A percentile compares a stretch with the other conserved stretches of the same genome.
Evolutionary conservation across 1,284 basidiomycete species (phyloP).

Genomic region (Heterobasidion irregulare): DNA sequence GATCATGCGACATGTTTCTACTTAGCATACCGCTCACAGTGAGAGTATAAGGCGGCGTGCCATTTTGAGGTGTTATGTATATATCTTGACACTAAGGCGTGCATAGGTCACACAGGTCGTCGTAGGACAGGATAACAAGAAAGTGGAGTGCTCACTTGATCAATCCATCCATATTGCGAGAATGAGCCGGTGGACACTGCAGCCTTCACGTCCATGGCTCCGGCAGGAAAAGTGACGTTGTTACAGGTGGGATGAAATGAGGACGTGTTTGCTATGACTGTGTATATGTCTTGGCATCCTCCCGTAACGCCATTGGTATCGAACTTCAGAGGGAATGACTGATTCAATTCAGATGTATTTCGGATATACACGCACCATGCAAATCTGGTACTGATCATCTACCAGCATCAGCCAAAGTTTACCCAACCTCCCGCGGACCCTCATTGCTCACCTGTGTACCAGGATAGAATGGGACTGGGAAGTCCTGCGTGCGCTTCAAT

Average conservation of each 20-base stretch:
- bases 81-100: slow-evolving; percentile 43
- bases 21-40: slow-evolving; percentile 25
- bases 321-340: slow-evolving; percentile 25
- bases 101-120: neutral
- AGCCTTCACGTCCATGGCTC: slow-evolving; percentile 34
- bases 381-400: slow-evolving; percentile 45
- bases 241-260: slow-evolving; percentile 28
- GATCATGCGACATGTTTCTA: neutral
- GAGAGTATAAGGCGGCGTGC: slow-evolving; percentile 50
- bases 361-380: slow-evolving; percentile 43
- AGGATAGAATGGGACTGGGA: slow-evolving; percentile 47
- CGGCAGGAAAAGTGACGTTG: slow-evolving; percentile 37
- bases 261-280: slow-evolving; percentile 30
- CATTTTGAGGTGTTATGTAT: slow-evolving; percentile 41
- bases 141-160: slow-evolving; percentile 28
- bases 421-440: neutral
- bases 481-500: slow-evolving; percentile 29
- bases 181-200: slow-evolving; percentile 36
- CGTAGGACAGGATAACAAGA: neutral
- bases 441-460: slow-evolving; percentile 37
- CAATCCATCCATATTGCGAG: slow-evolving; percentile 51
- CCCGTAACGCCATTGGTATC: slow-evolving; percentile 47
- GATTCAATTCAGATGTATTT: neutral
- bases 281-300: slow-evolving; percentile 50
- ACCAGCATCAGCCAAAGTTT: neutral